These are phyloP conservation scores for Helianthus tuberosus DNA, from an alignment of 129 eudicot species.

Conservation along the genomic window DNA sequence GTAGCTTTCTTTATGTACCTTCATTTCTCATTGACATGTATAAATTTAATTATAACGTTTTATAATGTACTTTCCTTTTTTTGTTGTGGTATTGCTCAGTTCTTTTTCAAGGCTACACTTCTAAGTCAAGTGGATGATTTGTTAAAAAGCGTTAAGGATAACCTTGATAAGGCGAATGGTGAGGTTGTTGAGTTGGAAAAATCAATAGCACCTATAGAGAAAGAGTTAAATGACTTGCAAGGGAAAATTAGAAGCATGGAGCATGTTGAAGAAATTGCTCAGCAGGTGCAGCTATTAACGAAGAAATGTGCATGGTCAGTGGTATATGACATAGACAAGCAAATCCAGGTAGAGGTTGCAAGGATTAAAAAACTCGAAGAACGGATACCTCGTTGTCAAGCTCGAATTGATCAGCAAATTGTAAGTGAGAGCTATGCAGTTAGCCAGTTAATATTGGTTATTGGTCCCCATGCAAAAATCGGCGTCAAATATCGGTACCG, in stretches of 20 bases:
- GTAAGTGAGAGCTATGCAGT: conserved; percentile 47
- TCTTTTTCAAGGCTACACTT: conserved; percentile 95
- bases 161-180: conserved; percentile 60
- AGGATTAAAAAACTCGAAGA: conserved; percentile 60
- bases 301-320: conserved; percentile 89
- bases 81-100: conserved; percentile 47
- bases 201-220: conserved; percentile 65
- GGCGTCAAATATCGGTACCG: no score
- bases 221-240: conserved; percentile 82
- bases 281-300: conserved; percentile 56
- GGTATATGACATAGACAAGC: conserved; percentile 73
- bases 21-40: conserved; percentile 4
- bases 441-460: no score
- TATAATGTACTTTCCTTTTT: not conserved
- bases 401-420: conserved; percentile 51
- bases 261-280: conserved; percentile 78
- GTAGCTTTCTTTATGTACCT: not conserved
- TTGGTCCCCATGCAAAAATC: no score
- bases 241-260: conserved; percentile 86
- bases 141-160: conserved; percentile 55
- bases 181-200: conserved; percentile 64
- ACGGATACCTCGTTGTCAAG: conserved; percentile 66
- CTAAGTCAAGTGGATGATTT: conserved; percentile 87
- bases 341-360: conserved; percentile 43
- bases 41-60: not conserved